A percentile compares a stretch with the other conserved stretches of the same genome.
These are phyloP conservation scores for Graphilbum sp. DNA, from an alignment of 2,329 filamentous ascomycete species.

Conservation along the genomic window DNA sequence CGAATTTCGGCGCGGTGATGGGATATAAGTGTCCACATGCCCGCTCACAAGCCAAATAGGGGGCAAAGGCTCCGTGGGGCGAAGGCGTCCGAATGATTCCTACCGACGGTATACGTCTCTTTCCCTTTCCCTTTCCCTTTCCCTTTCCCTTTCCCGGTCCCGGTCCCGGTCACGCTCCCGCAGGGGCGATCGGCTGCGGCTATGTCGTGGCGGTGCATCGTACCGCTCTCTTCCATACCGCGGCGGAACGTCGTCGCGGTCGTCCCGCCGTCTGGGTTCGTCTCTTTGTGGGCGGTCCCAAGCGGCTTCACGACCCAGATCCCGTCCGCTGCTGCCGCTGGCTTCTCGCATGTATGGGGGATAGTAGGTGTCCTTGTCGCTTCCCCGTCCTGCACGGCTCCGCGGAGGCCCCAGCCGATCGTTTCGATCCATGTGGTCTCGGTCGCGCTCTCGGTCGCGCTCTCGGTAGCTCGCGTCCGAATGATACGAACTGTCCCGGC, in stretches of 20 bases:
- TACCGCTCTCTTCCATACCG: conserved; percentile 12
- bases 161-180: conserved; percentile 5
- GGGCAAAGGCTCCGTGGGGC: too few species aligned
- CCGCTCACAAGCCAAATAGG: too few species aligned
- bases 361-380: conserved; percentile 30
- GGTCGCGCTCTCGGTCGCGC: conserved; percentile 1
- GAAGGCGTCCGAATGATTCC: too few species aligned
- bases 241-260: conserved; percentile 21
- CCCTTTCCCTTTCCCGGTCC: conserved; percentile 1
- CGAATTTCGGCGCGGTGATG: too few species aligned
- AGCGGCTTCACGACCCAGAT: background rate
- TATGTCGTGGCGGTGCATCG: conserved; percentile 22
- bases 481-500: conserved; percentile 18
- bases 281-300: conserved; percentile 16
- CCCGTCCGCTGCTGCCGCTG: background rate
- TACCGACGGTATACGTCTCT: conserved; percentile 2
- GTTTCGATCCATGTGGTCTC: conserved; percentile 2
- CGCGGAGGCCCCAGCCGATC: conserved; percentile 10
- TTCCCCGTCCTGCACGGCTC: conserved; percentile 7
- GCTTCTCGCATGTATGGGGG: conserved; percentile 23
- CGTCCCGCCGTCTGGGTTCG: conserved; percentile 22
- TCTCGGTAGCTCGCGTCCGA: conserved; percentile 14
- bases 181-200: conserved; percentile 27
- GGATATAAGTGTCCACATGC: too few species aligned
- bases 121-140: too few species aligned